Conservation (phyloP, 2,329 filamentous ascomycete genomes). For the Arthrobotrys conoides region DNA sequence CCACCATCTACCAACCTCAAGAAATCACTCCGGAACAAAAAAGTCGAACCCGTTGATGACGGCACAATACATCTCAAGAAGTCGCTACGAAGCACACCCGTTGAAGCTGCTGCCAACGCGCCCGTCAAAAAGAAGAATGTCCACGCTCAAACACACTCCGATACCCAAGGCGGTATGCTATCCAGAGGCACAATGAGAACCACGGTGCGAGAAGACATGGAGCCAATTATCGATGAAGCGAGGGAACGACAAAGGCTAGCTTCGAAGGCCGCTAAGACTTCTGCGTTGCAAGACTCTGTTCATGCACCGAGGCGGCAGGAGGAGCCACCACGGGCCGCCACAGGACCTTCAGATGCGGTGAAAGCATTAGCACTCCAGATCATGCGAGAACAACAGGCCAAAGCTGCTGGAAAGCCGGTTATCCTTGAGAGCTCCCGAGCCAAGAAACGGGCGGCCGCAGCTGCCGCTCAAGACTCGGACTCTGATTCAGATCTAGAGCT, state of each 20-base stretch:
- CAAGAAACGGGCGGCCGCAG: constrained; percentile 33
- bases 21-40: constrained; percentile 43
- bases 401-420: constrained; percentile 40
- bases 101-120: constrained; percentile 19
- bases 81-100: constrained; percentile 34
- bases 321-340: constrained; percentile 16
- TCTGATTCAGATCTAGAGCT: constrained; percentile 11
- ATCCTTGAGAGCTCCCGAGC: constrained; percentile 44
- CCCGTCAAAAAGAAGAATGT: constrained; percentile 44
- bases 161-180: constrained; percentile 57
- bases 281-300: constrained; percentile 21
- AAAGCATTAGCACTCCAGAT: constrained; percentile 54
- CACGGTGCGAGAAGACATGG: constrained; percentile 44
- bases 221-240: constrained; percentile 37
- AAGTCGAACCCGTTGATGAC: constrained; percentile 5
- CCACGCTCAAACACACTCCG: constrained; percentile 48
- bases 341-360: constrained; percentile 51
- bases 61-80: constrained; percentile 41
- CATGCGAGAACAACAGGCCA: constrained; percentile 52
- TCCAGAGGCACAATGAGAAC: constrained; percentile 51
- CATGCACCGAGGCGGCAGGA: constrained; percentile 16
- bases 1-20: constrained; percentile 26
- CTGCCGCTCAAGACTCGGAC: background rate
- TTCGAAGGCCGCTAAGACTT: constrained; percentile 11
- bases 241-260: constrained; percentile 25